phyloP scores from a whole-genome alignment of 768 basidiomycete species.

The Suillus alpinus region DNA sequence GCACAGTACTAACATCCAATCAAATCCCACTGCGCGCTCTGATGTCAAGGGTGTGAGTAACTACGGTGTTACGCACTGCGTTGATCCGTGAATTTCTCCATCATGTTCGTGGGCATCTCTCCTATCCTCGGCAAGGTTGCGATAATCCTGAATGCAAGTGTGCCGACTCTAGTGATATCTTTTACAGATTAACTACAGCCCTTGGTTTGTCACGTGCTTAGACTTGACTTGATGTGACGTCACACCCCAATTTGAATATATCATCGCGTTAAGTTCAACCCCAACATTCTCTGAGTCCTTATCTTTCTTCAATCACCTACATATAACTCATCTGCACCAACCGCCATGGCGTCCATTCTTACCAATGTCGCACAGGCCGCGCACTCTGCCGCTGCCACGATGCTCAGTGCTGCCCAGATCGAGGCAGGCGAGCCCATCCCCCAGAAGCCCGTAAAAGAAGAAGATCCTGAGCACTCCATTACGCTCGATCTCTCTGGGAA shows the following conservation, averaged over 20 bases:
- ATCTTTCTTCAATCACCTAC: background rate
- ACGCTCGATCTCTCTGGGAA: conserved; percentile 53
- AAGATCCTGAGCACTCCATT: conserved; percentile 41
- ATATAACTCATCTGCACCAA: background rate
- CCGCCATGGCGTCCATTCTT: conserved; percentile 46
- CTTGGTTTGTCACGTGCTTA: too few relatives aligned
- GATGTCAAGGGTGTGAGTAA: background rate
- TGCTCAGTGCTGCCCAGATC: conserved; percentile 48
- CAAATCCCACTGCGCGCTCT: too few relatives aligned
- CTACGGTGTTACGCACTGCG: background rate
- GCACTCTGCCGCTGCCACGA: conserved; percentile 50
- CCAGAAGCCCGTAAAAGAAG: conserved; percentile 54
- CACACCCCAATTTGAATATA: background rate
- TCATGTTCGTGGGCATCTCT: too few relatives aligned
- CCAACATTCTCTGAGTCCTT: background rate
- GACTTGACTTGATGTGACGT: background rate
- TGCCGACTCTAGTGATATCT: too few relatives aligned
- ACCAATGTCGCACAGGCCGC: conserved; percentile 48
- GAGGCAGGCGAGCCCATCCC: conserved; percentile 42
- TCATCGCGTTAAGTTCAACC: too few relatives aligned
- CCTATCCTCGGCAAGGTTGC: too few relatives aligned
- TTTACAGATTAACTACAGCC: too few relatives aligned
- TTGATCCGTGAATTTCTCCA: too few relatives aligned
- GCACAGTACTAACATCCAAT: background rate
- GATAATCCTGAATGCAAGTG: too few relatives aligned